Conservation (phyloP, 1,284 basidiomycete species). For the Mycena citricolor region DNA sequence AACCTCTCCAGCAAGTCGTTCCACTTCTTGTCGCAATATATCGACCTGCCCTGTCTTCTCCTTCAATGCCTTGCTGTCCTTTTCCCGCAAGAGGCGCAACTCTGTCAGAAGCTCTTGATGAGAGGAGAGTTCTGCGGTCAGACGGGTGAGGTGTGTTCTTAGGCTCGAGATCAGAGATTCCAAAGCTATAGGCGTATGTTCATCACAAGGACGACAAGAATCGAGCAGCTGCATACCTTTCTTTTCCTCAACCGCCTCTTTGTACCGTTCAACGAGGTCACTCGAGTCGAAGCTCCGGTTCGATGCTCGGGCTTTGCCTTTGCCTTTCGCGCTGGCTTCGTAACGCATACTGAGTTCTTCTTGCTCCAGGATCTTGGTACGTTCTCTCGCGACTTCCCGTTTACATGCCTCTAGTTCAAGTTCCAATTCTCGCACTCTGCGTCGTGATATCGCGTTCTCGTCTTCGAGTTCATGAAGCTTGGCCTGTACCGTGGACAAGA, state of each 20-base stretch:
- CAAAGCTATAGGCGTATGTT: slow-evolving; percentile 50
- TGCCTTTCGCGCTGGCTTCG: slow-evolving; percentile 38
- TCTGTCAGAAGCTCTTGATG: slow-evolving; percentile 68
- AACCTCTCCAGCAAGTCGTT: slow-evolving; percentile 77
- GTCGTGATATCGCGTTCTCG: slow-evolving; percentile 76
- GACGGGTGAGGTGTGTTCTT: slow-evolving; percentile 69
- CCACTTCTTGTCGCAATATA: slow-evolving; percentile 64
- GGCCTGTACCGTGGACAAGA: slow-evolving; percentile 61
- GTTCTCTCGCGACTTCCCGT: slow-evolving; percentile 65
- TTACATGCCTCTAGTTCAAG: slow-evolving; percentile 77
- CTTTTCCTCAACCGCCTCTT: slow-evolving; percentile 79
- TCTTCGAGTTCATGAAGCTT: slow-evolving; percentile 71
- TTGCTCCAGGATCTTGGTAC: slow-evolving; percentile 57
- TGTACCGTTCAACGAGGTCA: slow-evolving; percentile 51
- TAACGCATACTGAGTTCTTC: slow-evolving; percentile 45
- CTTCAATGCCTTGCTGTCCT: slow-evolving; percentile 58
- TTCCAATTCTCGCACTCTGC: slow-evolving; percentile 80
- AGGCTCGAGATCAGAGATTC: slow-evolving; percentile 75
- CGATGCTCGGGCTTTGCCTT: slow-evolving; percentile 36
- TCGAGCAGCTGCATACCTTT: slow-evolving; percentile 53
- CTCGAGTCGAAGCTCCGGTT: slow-evolving; percentile 33
- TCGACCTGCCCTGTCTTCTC: slow-evolving; percentile 65
- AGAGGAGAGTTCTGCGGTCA: slow-evolving; percentile 75
- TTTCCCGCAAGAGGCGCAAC: slow-evolving; percentile 61
- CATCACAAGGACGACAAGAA: slow-evolving; percentile 9